phyloP scores from a whole-genome alignment of 345 rosid species.

The Hypericum androsaemum region DNA sequence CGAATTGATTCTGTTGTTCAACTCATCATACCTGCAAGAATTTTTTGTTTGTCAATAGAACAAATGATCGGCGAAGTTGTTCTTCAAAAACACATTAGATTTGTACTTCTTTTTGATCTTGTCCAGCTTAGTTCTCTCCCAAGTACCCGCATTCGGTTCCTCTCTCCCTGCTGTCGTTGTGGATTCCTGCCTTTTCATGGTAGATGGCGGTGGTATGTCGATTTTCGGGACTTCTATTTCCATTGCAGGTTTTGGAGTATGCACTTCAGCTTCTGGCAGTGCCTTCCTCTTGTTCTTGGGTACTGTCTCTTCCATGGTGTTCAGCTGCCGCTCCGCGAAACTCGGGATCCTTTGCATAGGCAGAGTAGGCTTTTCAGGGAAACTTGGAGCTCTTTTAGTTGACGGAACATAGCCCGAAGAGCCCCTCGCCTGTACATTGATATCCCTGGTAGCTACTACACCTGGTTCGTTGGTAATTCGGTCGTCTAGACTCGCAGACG shows the following conservation, averaged over 20 bases:
- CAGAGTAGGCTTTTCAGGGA: neutral
- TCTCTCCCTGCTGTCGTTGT: slow-evolving; percentile 13
- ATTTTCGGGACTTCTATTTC: no score
- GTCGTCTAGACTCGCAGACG: slow-evolving; percentile 20
- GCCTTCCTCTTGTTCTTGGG: slow-evolving; percentile 2
- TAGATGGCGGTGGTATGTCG: slow-evolving; percentile 1
- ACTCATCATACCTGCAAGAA: slow-evolving; percentile 42
- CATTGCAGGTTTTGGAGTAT: neutral
- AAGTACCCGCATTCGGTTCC: slow-evolving; percentile 31
- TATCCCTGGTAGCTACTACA: neutral
- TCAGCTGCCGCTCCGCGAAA: slow-evolving; percentile 2
- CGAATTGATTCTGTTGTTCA: slow-evolving; percentile 30
- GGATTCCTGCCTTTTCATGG: slow-evolving; percentile 13
- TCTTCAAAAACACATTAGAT: neutral
- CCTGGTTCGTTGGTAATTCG: neutral
- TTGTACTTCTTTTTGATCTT: slow-evolving; percentile 41
- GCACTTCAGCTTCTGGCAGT: neutral
- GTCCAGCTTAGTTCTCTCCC: slow-evolving; percentile 48
- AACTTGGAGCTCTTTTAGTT: neutral
- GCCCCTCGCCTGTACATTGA: neutral
- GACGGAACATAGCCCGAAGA: neutral
- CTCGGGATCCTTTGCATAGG: slow-evolving; percentile 8
- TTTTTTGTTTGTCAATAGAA: slow-evolving; percentile 8
- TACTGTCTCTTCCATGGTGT: slow-evolving; percentile 10
- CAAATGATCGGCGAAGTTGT: neutral